These are phyloP conservation scores for Wallacemonas sp. DNA, from an alignment of 208 protist species.

Conservation along the genomic window DNA sequence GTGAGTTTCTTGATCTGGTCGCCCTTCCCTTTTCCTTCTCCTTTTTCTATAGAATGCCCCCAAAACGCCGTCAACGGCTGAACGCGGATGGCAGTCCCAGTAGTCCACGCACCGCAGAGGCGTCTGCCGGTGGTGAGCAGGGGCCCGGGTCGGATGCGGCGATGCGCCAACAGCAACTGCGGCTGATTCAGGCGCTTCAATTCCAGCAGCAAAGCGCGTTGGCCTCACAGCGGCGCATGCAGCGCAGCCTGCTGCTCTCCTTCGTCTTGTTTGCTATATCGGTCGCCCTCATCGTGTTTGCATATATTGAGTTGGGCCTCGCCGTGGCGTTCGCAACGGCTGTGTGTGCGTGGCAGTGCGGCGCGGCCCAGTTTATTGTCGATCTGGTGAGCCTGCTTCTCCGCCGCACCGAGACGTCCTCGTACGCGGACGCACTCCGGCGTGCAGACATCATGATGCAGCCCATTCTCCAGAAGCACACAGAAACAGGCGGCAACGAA, in stretches of 20 bases:
- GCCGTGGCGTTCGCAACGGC: conserved; percentile 1
- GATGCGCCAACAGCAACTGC: conserved; percentile 17
- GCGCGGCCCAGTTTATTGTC: conserved; percentile 2
- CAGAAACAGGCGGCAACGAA: conserved; percentile 62
- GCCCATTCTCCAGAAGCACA: conserved; percentile 79
- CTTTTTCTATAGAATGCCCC: neutral
- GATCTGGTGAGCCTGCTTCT: conserved; percentile 3
- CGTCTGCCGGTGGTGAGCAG: neutral
- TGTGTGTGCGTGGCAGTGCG: conserved; percentile 10
- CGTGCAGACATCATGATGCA: conserved; percentile 87
- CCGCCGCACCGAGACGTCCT: conserved; percentile 17
- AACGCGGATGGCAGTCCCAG: neutral
- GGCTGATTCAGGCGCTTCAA: conserved; percentile 10
- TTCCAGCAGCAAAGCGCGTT: conserved; percentile 10
- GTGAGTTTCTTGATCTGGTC: neutral
- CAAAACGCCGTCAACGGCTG: neutral
- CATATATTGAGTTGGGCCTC: conserved; percentile 1
- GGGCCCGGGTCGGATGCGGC: neutral
- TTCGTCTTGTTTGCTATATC: neutral
- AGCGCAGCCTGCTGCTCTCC: conserved; percentile 17
- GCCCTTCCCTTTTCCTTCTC: neutral
- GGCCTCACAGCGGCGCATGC: conserved; percentile 12
- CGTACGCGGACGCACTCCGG: conserved; percentile 69
- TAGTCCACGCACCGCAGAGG: neutral
- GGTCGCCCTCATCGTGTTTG: neutral